These are phyloP conservation scores for Calonectria montana DNA, from an alignment of 2,329 filamentous ascomycete species.

Conservation along the genomic window DNA sequence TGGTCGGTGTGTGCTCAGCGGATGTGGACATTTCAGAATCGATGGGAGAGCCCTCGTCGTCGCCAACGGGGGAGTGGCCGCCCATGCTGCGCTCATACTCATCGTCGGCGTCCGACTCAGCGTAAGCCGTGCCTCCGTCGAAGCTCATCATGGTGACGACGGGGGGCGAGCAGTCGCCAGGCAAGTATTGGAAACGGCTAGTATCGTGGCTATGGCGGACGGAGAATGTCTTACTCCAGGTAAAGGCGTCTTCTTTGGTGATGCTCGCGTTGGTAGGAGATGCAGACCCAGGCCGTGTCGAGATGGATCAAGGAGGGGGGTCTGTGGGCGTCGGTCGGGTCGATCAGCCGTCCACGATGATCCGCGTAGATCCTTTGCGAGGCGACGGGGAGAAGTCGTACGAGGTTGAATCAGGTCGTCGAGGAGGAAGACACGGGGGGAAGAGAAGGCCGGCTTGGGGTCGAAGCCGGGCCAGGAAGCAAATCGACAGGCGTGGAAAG, in stretches of 20 bases:
- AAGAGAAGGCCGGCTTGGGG: not conserved
- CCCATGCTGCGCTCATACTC: conserved; percentile 82
- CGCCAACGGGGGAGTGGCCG: conserved; percentile 74
- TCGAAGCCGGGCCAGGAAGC: not conserved
- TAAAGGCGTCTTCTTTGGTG: not conserved
- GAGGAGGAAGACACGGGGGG: not conserved
- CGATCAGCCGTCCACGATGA: conserved; percentile 5
- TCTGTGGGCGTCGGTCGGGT: conserved; percentile 18
- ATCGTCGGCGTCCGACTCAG: conserved; percentile 85
- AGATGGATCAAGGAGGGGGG: conserved; percentile 11
- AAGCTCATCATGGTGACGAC: conserved; percentile 64
- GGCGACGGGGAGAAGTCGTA: not conserved
- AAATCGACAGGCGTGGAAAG: conserved; percentile 3
- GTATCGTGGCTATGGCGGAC: conserved; percentile 19
- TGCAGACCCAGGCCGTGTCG: conserved; percentile 2
- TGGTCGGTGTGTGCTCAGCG: conserved; percentile 82
- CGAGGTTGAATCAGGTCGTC: not conserved
- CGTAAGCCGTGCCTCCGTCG: conserved; percentile 75
- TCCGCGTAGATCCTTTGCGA: not conserved
- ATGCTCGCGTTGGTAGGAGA: not conserved
- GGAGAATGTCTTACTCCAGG: not conserved
- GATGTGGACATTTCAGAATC: conserved; percentile 78
- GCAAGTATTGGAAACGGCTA: conserved; percentile 16
- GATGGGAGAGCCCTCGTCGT: conserved; percentile 77
- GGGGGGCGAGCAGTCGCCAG: conserved; percentile 29